These are phyloP conservation scores for Wickerhamiella hasegawae DNA, from an alignment of 805 yeast genomes.

Conservation along the genomic window DNA sequence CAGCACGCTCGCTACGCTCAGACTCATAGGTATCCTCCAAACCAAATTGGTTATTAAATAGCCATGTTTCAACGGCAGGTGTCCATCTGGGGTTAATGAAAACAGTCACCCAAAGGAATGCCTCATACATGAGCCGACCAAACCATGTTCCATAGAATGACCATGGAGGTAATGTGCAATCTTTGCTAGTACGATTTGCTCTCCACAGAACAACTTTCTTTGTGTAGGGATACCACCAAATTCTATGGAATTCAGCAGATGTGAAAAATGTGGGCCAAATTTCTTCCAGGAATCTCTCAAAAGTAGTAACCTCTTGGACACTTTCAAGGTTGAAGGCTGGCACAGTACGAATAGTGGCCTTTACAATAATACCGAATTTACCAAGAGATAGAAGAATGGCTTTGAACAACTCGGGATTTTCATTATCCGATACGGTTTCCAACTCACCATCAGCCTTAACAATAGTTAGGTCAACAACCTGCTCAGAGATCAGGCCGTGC, in stretches of 20 bases:
- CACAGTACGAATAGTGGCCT: conserved; percentile 70
- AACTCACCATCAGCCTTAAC: conserved; percentile 64
- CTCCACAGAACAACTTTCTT: conserved; percentile 80
- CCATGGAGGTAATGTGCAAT: conserved; percentile 44
- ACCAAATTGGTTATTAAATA: conserved; percentile 75
- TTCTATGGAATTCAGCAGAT: conserved; percentile 74
- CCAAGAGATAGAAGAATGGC: conserved; percentile 82
- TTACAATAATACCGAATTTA: conserved; percentile 75
- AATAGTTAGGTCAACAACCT: conserved; percentile 60
- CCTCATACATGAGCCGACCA: conserved; percentile 70
- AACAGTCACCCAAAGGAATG: conserved; percentile 64
- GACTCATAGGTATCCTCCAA: conserved; percentile 40
- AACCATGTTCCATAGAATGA: conserved; percentile 76
- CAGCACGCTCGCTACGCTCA: conserved; percentile 44
- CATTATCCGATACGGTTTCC: conserved; percentile 47
- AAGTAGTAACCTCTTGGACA: conserved; percentile 63
- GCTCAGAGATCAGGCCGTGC: conserved; percentile 83
- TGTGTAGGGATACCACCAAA: conserved; percentile 97
- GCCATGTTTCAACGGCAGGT: conserved; percentile 71
- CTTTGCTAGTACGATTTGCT: conserved; percentile 59
- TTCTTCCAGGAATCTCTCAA: conserved; percentile 49
- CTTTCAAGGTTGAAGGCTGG: conserved; percentile 74
- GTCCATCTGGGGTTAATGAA: conserved; percentile 59
- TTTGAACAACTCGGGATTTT: conserved; percentile 48
- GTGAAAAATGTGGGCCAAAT: conserved; percentile 71